phyloP scores from a whole-genome alignment of 2,329 filamentous ascomycete species.

The Epichloe gansuensis region DNA sequence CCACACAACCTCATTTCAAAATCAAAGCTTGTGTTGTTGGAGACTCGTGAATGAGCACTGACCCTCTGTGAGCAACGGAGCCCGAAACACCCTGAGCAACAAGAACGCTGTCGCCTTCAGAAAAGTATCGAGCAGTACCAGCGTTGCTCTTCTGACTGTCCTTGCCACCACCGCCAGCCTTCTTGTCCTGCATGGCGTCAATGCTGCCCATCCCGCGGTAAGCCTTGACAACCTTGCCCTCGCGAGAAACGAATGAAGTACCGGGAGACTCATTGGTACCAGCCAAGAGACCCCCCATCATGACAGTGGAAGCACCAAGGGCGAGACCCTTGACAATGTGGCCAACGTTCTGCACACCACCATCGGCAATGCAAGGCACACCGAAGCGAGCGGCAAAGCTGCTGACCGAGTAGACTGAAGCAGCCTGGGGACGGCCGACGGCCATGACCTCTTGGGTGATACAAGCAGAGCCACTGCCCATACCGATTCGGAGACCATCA shows the following conservation, averaged over 20 bases:
- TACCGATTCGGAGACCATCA: constrained; percentile 93
- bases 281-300: constrained; percentile 99
- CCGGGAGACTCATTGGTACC: constrained; percentile 96
- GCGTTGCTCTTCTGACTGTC: constrained; percentile 75
- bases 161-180: constrained; percentile 63
- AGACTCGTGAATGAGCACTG: constrained; percentile 11
- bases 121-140: constrained; percentile 96
- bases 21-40: not conserved
- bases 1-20: not conserved
- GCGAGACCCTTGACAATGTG: constrained; percentile 98
- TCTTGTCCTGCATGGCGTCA: constrained; percentile 99
- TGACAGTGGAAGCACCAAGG: constrained; percentile 86
- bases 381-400: constrained; percentile 85
- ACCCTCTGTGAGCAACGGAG: constrained; percentile 63
- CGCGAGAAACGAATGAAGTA: constrained; percentile 88
- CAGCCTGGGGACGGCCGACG: constrained; percentile 89
- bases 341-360: constrained; percentile 94
- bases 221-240: constrained; percentile 96
- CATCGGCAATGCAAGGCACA: constrained; percentile 94
- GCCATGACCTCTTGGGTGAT: constrained; percentile 99
- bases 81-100: constrained; percentile 96
- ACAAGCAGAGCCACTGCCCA: constrained; percentile 96
- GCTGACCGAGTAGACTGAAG: constrained; percentile 80
- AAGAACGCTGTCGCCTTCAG: constrained; percentile 84
- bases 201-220: constrained; percentile 99